phyloP scores from a whole-genome alignment of 1,284 basidiomycete genomes.

The Xerocomus amazonicus region DNA sequence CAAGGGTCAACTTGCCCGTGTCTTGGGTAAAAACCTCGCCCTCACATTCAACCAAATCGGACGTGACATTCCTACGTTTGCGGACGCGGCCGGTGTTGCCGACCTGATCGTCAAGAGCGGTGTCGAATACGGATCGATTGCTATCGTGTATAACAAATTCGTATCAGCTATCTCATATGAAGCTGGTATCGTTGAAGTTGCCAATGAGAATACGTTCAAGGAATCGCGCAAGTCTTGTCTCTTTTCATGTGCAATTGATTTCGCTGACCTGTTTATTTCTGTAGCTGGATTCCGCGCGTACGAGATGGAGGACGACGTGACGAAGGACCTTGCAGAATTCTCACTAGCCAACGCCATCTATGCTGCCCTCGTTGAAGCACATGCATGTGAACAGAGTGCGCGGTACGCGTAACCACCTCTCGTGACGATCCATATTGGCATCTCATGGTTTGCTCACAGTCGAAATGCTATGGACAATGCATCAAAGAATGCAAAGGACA shows the following conservation, averaged over 20 bases:
- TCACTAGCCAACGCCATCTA: constrained; percentile 96
- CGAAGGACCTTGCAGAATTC: constrained; percentile 94
- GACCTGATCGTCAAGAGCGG: constrained; percentile 89
- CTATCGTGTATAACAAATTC: constrained; percentile 95
- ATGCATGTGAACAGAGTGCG: constrained; percentile 92
- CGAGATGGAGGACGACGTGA: constrained; percentile 94
- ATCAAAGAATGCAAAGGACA: constrained; percentile 95
- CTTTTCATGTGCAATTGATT: background rate
- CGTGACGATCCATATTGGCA: constrained; percentile 9
- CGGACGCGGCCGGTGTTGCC: constrained; percentile 91
- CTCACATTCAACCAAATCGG: constrained; percentile 98
- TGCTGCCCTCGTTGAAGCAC: constrained; percentile 91
- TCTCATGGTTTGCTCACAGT: constrained; percentile 36
- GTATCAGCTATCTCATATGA: constrained; percentile 94
- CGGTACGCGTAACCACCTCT: constrained; percentile 46
- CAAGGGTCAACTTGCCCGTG: constrained; percentile 86
- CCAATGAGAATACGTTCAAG: constrained; percentile 76
- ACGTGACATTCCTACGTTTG: constrained; percentile 95
- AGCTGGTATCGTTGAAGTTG: constrained; percentile 70
- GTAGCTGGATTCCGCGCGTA: constrained; percentile 85
- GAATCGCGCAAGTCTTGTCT: constrained; percentile 58
- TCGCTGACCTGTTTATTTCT: background rate
- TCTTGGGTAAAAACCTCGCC: constrained; percentile 64
- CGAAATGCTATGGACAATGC: constrained; percentile 99
- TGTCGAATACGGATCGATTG: constrained; percentile 85